Base-by-base conservation (phyloP, 805 yeast genomes). In the Metschnikowia santaceciliae region DNA sequence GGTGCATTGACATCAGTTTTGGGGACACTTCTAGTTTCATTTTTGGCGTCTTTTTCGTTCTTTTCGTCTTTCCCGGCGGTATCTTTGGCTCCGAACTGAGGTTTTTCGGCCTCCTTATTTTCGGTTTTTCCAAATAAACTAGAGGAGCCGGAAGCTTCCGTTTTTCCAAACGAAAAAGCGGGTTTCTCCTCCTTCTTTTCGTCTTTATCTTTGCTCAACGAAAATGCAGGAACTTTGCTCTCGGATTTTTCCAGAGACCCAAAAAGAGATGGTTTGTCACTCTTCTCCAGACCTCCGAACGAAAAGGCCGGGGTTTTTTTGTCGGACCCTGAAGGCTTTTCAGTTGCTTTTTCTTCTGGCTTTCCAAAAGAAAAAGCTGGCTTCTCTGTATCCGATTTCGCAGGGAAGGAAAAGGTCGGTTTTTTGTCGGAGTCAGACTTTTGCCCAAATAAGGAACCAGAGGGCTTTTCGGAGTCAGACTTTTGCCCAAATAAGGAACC, bases 1-100 rank as follows among this genome's bases (percentile, higher is more conserved):
- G 68, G 67, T 22, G 53, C 53, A 42, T 58, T 61, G 43, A 54
- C 57, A 1, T 49, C 58, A 1, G 20, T 19, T 34, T 47, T 44
- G 3, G 36, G 14, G 13, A 37, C 32, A n/a, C 45, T 45, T 19
- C 51, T 56, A 38, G 52, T 56, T 45, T 56, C 57, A 11, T 54
- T 57, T 20, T 63, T 52, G 26, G 11, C 58, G 45, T 56, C 57
- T n/a, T 54, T 57, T 20, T 63, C 51, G 30, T 66, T 62, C 6
- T 63, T 66, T 52, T 60, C 55, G 13, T 56, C 30, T 23, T 23
- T 23, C 10, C 30, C 30, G 11, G 11, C 11, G 1, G 34, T 17
- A 14, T 44, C 48, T 57, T 36, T 46, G 13, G 37, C 26, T 17
- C 63, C 66, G 51, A 61, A 48, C 30, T 55, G 52, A 39, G 34